Conservation (phyloP, 2,329 filamentous ascomycete species). For the Fusarium pininemorale region DNA sequence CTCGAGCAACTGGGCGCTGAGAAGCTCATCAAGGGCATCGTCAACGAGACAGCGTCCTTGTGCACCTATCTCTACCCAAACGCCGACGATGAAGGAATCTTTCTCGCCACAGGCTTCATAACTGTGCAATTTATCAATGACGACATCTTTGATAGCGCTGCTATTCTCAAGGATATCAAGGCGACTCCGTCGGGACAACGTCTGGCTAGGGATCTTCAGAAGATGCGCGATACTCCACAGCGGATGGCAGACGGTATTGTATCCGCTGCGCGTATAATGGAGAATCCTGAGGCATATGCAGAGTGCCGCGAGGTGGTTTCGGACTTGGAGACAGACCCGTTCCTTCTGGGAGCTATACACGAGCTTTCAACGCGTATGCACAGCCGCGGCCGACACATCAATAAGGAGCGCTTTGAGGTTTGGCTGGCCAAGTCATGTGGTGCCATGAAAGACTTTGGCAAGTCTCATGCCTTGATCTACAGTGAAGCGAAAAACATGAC, state of each 20-base stretch:
- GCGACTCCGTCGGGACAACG: not conserved
- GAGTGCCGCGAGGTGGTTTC: rapidly evolving
- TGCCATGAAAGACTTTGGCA: not conserved
- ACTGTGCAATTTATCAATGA: not conserved
- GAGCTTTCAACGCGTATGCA: not conserved
- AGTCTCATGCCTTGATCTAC: not conserved
- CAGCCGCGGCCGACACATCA: rapidly evolving
- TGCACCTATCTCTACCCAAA: not conserved
- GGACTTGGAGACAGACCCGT: not conserved
- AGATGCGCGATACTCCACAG: not conserved
- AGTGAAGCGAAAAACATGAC: not conserved
- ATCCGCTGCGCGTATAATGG: not conserved
- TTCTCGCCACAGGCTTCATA: not conserved
- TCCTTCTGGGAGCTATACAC: rapidly evolving
- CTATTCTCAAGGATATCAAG: not conserved
- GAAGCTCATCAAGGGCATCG: not conserved
- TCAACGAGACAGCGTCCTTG: not conserved
- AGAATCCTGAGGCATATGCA: rapidly evolving
- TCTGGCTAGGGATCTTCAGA: not conserved
- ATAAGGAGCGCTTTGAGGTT: not conserved
- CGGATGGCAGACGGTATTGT: rapidly evolving
- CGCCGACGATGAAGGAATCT: not conserved
- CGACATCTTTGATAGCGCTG: not conserved
- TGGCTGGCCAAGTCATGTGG: not conserved
- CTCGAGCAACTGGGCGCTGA: not conserved